Percentiles rank a stretch among this genome's conserved stretches.
Evolutionary conservation across 495 filamentous ascomycete genomes (phyloP).

Genomic region (Tuber magnatum): DNA sequence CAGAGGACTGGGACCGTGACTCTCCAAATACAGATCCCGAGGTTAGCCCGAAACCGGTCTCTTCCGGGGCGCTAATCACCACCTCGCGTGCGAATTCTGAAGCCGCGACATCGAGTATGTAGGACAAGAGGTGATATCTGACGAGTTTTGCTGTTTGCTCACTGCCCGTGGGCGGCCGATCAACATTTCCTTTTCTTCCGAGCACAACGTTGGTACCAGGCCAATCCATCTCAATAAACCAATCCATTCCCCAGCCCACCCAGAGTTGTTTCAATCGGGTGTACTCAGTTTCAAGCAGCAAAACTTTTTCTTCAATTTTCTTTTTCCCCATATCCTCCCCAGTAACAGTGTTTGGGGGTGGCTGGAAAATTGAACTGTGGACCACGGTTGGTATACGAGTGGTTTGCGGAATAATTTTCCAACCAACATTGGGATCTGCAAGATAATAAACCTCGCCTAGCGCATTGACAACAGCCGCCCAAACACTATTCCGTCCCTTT

Average conservation of each 20-base stretch:
- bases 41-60: slow-evolving; percentile 13
- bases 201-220: slow-evolving; percentile 70
- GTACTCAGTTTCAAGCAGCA: slow-evolving; percentile 64
- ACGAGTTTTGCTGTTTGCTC: slow-evolving; percentile 37
- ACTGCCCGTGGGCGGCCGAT: slow-evolving; percentile 47
- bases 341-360: slow-evolving; percentile 47
- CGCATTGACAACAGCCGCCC: slow-evolving; percentile 84
- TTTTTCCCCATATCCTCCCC: slow-evolving; percentile 64
- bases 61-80: slow-evolving; percentile 22
- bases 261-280: slow-evolving; percentile 71
- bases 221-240: slow-evolving; percentile 82
- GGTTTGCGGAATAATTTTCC: slow-evolving; percentile 52
- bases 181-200: slow-evolving; percentile 63
- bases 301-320: slow-evolving; percentile 62
- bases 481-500: slow-evolving; percentile 61
- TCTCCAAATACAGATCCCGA: slow-evolving; percentile 41
- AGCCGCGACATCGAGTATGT: slow-evolving; percentile 36
- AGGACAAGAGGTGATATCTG: slow-evolving; percentile 41
- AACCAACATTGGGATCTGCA: slow-evolving; percentile 61
- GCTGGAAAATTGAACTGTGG: slow-evolving; percentile 44
- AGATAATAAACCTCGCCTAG: slow-evolving; percentile 87
- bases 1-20: not conserved
- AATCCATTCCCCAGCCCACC: slow-evolving; percentile 86
- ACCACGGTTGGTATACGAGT: slow-evolving; percentile 48
- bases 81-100: slow-evolving; percentile 23